Evolutionary conservation across 805 yeast genomes (phyloP).

Genomic region (Zygosaccharomyces rouxii): DNA sequence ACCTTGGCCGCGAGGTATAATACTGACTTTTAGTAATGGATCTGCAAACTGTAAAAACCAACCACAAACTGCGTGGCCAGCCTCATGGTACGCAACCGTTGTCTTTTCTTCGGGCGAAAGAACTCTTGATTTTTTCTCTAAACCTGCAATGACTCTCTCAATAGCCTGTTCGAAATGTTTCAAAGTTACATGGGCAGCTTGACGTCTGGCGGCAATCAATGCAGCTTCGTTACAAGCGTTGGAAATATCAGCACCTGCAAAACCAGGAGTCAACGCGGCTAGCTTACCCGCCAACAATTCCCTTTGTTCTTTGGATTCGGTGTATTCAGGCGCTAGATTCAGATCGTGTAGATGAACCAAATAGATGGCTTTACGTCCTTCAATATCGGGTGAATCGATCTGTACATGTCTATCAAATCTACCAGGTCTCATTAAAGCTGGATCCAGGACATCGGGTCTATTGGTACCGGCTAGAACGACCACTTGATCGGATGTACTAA

Average conservation of each 20-base stretch:
- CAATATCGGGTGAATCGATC: conserved; percentile 82
- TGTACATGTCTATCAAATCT: conserved; percentile 87
- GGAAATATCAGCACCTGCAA: conserved; percentile 94
- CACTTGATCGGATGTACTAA: conserved; percentile 80
- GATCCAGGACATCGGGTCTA: conserved; percentile 85
- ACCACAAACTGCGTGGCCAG: conserved; percentile 95
- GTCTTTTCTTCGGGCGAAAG: conserved; percentile 75
- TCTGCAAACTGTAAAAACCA: conserved; percentile 88
- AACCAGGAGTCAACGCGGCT: conserved; percentile 91
- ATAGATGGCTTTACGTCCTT: conserved; percentile 84
- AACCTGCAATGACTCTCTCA: conserved; percentile 92
- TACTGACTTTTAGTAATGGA: conserved; percentile 87
- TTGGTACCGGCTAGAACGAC: conserved; percentile 95
- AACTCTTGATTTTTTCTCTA: conserved; percentile 78
- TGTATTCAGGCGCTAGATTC: conserved; percentile 23
- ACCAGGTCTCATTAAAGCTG: conserved; percentile 90
- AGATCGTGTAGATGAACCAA: conserved; percentile 65
- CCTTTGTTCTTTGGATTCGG: conserved; percentile 45
- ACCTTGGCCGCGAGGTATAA: conserved; percentile 91
- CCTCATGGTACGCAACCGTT: conserved; percentile 91
- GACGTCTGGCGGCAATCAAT: conserved; percentile 79
- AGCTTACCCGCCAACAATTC: conserved; percentile 73
- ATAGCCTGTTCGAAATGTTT: conserved; percentile 86
- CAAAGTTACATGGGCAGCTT: conserved; percentile 56
- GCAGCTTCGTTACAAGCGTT: conserved; percentile 95